Base-by-base conservation (phyloP, 1,139 yeast species). In the Geotrichum macrosporum region DNA sequence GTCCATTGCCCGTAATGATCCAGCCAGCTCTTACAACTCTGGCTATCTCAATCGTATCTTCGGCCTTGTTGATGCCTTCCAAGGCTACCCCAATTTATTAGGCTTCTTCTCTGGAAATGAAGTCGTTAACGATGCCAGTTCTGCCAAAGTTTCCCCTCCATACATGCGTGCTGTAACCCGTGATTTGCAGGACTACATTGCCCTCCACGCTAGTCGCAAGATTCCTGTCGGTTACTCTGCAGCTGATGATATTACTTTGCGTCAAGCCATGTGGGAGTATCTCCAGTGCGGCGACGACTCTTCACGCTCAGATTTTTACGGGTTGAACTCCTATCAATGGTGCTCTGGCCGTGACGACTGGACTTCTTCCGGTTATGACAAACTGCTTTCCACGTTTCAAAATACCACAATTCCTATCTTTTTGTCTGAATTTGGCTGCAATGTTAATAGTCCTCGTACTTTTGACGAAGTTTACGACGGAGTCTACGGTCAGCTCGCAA, bases 81-180 rank as follows among this genome's bases (percentile, higher is more conserved):
- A 94, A 13, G 73, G 76, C 29, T 92, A 86, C 67, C 84, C 89
- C 66, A 92, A 92, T 64, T 84, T 96, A 0, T 72, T 92, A 47
- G 97, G 94, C 0, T 89, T 84, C 67, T 86, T 92, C 67, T 95
- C 96, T 6, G 98, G 97, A 1, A 92, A 92, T 66, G 98, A 92
- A 66, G 76, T 92, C 41, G 71, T 92, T 47, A 89, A 92, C 63
- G 96, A 89, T 62, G 75, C 73, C 49, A 66, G 71, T 30, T 86
- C 96, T 2, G 94, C 95, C 0, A 71, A 64, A 32, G 65, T 62
- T 47, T 59, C 54, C 9, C 63, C 64, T 8, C 50, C 50, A 2
- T 92, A 79, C 61, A 72, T 89, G 34, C 87, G 88, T 58, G 89
- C 88, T 0, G 74, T 88, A 32, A 73, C 86, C 13, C 74, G 94